Percentiles rank a stretch among this genome's conserved stretches.
Conservation (phyloP, 75 land plant species). For the Selaginella tamariscina region DNA sequence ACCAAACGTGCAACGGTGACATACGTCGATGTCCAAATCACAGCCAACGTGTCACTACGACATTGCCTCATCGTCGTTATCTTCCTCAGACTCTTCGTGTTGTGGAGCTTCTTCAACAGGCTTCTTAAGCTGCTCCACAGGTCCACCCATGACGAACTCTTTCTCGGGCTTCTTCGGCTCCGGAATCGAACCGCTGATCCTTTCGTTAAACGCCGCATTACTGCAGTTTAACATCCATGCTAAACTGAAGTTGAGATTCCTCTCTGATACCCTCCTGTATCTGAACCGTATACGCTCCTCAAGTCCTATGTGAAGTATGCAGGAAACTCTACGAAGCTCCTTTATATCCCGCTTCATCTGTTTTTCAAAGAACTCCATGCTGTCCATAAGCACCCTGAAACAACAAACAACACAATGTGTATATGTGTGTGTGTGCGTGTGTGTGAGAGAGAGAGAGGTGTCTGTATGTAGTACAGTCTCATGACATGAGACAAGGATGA, state of each 20-base stretch:
- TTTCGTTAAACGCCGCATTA: slow-evolving; percentile 55
- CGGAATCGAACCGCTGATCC: slow-evolving; percentile 22
- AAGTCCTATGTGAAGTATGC: slow-evolving; percentile 64
- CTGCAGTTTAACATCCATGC: slow-evolving; percentile 75
- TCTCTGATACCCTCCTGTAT: slow-evolving; percentile 35
- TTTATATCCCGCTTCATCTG: slow-evolving; percentile 53
- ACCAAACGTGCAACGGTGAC: too few species aligned
- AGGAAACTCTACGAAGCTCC: slow-evolving; percentile 62
- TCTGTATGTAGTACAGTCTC: too few species aligned
- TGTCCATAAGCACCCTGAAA: slow-evolving; percentile 43
- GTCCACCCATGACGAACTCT: slow-evolving; percentile 2
- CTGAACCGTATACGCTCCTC: slow-evolving; percentile 63
- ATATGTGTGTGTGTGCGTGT: too few species aligned
- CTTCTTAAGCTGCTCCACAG: slow-evolving; percentile 8
- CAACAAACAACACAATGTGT: too few species aligned
- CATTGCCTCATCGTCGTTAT: slow-evolving; percentile 45
- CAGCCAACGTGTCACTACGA: too few species aligned
- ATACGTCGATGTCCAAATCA: too few species aligned
- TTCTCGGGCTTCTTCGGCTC: not conserved
- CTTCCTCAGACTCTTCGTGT: slow-evolving; percentile 42
- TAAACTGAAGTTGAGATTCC: slow-evolving; percentile 57
- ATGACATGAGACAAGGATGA: too few species aligned
- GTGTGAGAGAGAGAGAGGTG: too few species aligned
- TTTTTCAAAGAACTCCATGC: slow-evolving; percentile 44
- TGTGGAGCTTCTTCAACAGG: slow-evolving; percentile 22